These are phyloP conservation scores for Didymella sp. DNA, from an alignment of 2,329 filamentous ascomycete genomes.

Conservation along the genomic window DNA sequence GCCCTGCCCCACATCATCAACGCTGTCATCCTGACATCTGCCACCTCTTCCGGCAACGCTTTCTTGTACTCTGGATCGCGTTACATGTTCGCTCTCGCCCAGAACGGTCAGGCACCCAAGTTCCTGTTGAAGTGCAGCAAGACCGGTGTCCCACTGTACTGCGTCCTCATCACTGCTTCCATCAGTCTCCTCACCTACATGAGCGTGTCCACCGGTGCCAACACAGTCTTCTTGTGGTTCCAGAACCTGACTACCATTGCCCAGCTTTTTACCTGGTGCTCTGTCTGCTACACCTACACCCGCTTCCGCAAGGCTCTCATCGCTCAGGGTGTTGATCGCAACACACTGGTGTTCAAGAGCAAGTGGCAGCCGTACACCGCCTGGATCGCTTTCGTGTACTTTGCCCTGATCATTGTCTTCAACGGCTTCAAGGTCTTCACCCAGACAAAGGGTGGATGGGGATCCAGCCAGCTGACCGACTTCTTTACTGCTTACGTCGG, in stretches of 20 bases:
- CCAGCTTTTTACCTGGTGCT: slow-evolving; percentile 63
- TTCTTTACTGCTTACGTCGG: slow-evolving; percentile 63
- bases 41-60: slow-evolving; percentile 73
- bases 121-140: slow-evolving; percentile 59
- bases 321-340: slow-evolving; percentile 64
- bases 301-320: slow-evolving; percentile 59
- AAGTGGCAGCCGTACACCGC: slow-evolving; percentile 62
- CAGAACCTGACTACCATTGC: slow-evolving; percentile 70
- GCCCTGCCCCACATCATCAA: slow-evolving; percentile 77
- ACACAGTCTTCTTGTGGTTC: slow-evolving; percentile 70
- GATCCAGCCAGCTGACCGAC: slow-evolving; percentile 45
- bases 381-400: slow-evolving; percentile 64
- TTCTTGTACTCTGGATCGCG: slow-evolving; percentile 64
- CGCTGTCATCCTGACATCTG: slow-evolving; percentile 75
- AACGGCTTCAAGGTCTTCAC: slow-evolving; percentile 69
- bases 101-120: slow-evolving; percentile 61
- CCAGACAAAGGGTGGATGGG: slow-evolving; percentile 46
- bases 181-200: slow-evolving; percentile 59
- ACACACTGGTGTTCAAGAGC: slow-evolving; percentile 57
- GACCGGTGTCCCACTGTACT: slow-evolving; percentile 52
- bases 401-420: slow-evolving; percentile 63
- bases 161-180: slow-evolving; percentile 47
- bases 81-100: slow-evolving; percentile 58
- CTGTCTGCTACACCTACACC: slow-evolving; percentile 63
- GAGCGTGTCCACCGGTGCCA: slow-evolving; percentile 55